A percentile compares a stretch with the other conserved stretches of the same genome.
Evolutionary conservation across 345 rosid species (phyloP).

Genomic region (Linum usitatissimum): DNA sequence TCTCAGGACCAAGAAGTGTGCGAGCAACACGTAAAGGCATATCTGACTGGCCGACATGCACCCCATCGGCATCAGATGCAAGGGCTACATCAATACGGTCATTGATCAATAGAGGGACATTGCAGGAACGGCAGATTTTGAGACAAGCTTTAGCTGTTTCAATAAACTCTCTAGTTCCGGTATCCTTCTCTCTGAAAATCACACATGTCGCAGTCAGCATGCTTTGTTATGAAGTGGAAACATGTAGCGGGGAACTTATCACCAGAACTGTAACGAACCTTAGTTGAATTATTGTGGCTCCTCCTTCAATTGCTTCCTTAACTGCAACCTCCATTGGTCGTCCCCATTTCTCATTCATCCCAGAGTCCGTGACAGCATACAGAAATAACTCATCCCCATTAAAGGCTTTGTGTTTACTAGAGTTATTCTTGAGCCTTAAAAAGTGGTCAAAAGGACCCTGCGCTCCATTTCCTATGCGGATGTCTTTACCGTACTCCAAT

Average conservation of each 20-base stretch:
- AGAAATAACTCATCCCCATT: conserved; percentile 61
- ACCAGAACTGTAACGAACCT: conserved; percentile 34
- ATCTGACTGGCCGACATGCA: conserved; percentile 84
- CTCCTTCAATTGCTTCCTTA: conserved; percentile 74
- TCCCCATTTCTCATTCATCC: conserved; percentile 78
- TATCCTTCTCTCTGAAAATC: conserved; percentile 49
- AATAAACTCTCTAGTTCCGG: conserved; percentile 49
- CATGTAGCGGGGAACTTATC: background rate
- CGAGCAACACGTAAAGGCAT: conserved; percentile 55
- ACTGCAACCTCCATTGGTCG: conserved; percentile 52
- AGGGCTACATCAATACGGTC: conserved; percentile 82
- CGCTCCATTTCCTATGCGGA: conserved; percentile 65
- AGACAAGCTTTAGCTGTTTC: conserved; percentile 65
- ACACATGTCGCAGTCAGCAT: background rate
- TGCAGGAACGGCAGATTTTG: conserved; percentile 39
- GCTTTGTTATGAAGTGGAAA: background rate
- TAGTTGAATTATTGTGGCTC: conserved; percentile 79
- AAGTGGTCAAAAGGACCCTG: conserved; percentile 95
- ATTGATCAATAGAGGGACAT: conserved; percentile 66
- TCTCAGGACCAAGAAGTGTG: conserved; percentile 75
- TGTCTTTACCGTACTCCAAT: conserved; percentile 69
- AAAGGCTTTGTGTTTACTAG: conserved; percentile 25
- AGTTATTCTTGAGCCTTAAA: conserved; percentile 39
- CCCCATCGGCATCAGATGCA: conserved; percentile 82
- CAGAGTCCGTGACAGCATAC: conserved; percentile 79